A percentile compares a stretch with the other conserved stretches of the same genome.
phyloP scores from a whole-genome alignment of 192 early-diverging fungal genomes.

The Dissophora globulifera region DNA sequence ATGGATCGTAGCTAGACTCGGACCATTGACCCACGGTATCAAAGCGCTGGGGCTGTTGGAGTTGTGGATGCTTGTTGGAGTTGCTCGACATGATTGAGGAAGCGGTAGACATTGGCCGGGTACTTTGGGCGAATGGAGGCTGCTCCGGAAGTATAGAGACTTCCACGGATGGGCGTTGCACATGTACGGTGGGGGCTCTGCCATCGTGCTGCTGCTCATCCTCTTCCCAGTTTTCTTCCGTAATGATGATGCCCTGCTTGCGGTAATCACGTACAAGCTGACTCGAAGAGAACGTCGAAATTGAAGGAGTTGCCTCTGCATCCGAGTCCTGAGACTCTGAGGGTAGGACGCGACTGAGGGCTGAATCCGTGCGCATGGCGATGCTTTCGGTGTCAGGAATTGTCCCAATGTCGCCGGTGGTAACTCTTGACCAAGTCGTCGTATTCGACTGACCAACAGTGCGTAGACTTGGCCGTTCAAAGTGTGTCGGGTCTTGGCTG shows the following conservation, averaged over 20 bases:
- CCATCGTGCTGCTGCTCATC: not conserved
- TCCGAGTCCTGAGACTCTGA: conserved; percentile 30
- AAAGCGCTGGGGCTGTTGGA: not conserved
- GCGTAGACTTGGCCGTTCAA: not conserved
- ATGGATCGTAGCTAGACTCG: conserved; percentile 47
- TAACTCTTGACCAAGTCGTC: conserved; percentile 25
- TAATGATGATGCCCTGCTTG: conserved; percentile 20
- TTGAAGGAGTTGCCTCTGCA: conserved; percentile 7
- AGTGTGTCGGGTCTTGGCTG: not conserved
- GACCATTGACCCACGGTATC: conserved; percentile 36
- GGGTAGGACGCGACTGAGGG: conserved; percentile 4
- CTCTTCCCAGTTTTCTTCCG: conserved; percentile 29
- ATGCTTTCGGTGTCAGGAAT: conserved; percentile 15
- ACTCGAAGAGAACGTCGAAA: conserved; percentile 19
- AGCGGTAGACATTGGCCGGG: conserved; percentile 10
- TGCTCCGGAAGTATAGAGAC: conserved; percentile 33
- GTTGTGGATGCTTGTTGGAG: conserved; percentile 4
- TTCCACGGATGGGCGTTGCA: conserved; percentile 35
- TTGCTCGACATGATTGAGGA: conserved; percentile 18
- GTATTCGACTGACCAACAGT: not conserved
- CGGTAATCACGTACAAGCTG: conserved; percentile 12
- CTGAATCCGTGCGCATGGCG: conserved; percentile 1
- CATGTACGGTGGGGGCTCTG: conserved; percentile 13
- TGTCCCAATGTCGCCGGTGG: conserved; percentile 10
- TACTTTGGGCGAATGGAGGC: conserved; percentile 17